Base-by-base conservation (phyloP, 192 early-diverging fungal genomes). In the Piromyces finnis region DNA sequence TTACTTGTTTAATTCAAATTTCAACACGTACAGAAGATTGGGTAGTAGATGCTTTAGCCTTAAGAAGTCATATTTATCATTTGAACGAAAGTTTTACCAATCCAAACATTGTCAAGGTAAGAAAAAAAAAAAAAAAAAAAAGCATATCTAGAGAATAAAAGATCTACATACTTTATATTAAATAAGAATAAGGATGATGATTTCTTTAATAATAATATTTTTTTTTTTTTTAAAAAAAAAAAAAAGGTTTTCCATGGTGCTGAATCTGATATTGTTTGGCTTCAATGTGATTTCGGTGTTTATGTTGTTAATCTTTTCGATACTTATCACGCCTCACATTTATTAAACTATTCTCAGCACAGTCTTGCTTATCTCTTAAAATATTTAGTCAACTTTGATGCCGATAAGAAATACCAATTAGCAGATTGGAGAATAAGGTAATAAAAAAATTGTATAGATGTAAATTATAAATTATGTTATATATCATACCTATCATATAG, bases 221-320 rank as follows among this genome's bases (percentile, higher is more conserved):
- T 32, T 6, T 32, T 32, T 32, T 32, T 32, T 32, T 32, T 32
- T 32, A 32, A 32, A 32, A 32, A 32, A 32, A 37, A 37, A 37
- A 37, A 37, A 37, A 37, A 37, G 87, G 84, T 95, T 28, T 87
- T 99, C 35, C 98, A 99, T 83, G 98, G 98, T 84, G 97, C 98
- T n/a, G 94, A 97, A 28, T 90, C 85, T 84, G 98, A 99, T 89
- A 91, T 99, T 27, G 84, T 91, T 79, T 99, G 98, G 98, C 87
- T 99, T 79, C 98, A 99, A 85, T 89, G 93, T 28, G 98, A 99
- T 82, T 98, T 99, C 85, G 96, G 96, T 29, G 85, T 97, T 12
- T 99, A 99, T 81, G 85, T 99, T 68, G 98, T 99, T 11, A 94
- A 95, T 68, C 83, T 99, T 26, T 98, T 98, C 84, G 98, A 99